Base-by-base conservation (phyloP, 2,329 filamentous ascomycete genomes). In the Beauveria pseudobassiana region DNA sequence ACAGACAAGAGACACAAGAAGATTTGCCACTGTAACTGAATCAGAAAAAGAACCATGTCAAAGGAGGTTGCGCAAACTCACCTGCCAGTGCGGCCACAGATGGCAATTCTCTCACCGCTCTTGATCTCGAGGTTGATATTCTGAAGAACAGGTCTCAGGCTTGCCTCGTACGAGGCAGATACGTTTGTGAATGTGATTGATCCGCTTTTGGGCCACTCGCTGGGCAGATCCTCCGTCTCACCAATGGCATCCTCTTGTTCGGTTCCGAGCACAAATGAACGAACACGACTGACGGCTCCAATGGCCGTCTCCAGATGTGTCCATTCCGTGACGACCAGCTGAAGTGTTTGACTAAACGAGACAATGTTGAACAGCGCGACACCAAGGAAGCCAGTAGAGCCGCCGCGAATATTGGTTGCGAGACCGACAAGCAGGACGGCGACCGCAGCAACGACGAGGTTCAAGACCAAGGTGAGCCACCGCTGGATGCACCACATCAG, bases 381-480 rank as follows among this genome's bases (percentile, higher is more conserved):
- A 38, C 71, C 66, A 43, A 71, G 65, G 10, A 63, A 73, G 64
- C 30, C 69, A 51, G 69, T 73, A 68, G 50, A 73, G 51, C 49
- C 70, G 28, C 56, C 48, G 5, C 63, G 63, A 5, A 81, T 67
- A 42, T 64, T 61, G 2, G 81, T 76, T 0, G 79, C 77, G 1
- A 82, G 67, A 1, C 61, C 71, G 9, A 83, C 76, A 2, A 83
- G 66, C 1, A 80, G 65, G 0, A 78, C 73, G 0, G 79, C 79
- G 40, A 83, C 71, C 1, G 67, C 75, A 0, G 79, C 76, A 0
- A 80, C 77, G 3, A 69, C 50, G 2, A 83, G 66, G 61, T 82
- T 78, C 16, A 83, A 65, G 0, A 80, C 77, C 1, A 83, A 67
- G 0, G 72, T 76, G 1, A 82, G 69, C 79, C 80, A 83, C 24